Evolutionary conservation across 1,284 basidiomycete species (phyloP).

Genomic region (Termitomyces sp.): DNA sequence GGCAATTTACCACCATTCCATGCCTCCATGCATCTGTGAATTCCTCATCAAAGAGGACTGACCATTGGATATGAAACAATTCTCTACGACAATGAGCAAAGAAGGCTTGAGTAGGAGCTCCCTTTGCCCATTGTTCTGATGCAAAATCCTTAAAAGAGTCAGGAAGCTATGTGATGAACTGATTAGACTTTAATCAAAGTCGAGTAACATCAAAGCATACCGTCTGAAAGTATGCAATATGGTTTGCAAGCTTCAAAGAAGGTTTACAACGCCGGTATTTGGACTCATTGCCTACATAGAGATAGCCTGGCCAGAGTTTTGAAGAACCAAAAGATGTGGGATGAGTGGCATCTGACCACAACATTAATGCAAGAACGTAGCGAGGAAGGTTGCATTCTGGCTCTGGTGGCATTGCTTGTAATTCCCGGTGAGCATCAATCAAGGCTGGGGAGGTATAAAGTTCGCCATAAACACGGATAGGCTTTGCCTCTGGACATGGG

Average conservation of each 20-base stretch:
- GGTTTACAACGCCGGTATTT: slow-evolving; percentile 15
- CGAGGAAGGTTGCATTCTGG: neutral
- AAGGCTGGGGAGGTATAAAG: slow-evolving; percentile 11
- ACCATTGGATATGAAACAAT: slow-evolving; percentile 8
- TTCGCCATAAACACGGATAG: slow-evolving; percentile 1
- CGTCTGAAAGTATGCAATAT: slow-evolving; percentile 10
- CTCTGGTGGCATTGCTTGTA: slow-evolving; percentile 8
- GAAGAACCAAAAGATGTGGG: slow-evolving; percentile 16
- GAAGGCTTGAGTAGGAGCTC: slow-evolving; percentile 3
- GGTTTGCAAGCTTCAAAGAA: slow-evolving; percentile 6
- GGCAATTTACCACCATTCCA: slow-evolving; percentile 10
- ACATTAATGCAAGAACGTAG: slow-evolving; percentile 13
- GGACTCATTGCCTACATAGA: slow-evolving; percentile 16
- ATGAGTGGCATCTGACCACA: slow-evolving; percentile 20
- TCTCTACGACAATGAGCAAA: neutral
- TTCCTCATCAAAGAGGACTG: slow-evolving; percentile 6
- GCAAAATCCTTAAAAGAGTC: slow-evolving; percentile 7
- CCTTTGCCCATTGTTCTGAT: slow-evolving; percentile 2
- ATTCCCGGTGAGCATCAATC: slow-evolving; percentile 6
- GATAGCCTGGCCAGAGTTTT: slow-evolving; percentile 19
- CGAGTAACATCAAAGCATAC: slow-evolving; percentile 13
- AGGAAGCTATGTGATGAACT: slow-evolving; percentile 10
- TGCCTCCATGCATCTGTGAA: slow-evolving; percentile 7
- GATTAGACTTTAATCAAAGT: slow-evolving; percentile 5
- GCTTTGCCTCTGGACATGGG: neutral